phyloP scores from a whole-genome alignment of 352 stramenopile genomes.

The Hyaloperonospora arabidopsidis region DNA sequence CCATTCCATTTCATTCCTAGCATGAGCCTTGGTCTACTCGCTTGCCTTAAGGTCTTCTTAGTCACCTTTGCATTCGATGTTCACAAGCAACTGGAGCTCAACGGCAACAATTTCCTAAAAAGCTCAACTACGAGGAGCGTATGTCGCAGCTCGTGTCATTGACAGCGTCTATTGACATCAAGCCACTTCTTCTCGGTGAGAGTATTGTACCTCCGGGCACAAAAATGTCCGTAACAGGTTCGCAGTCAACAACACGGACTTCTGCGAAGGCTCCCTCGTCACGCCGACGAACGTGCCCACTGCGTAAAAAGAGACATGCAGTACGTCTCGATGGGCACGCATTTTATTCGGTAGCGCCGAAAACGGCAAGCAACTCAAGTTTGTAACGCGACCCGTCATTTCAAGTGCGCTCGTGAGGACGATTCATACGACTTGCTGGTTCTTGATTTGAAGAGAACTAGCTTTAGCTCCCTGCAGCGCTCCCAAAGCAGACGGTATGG shows the following conservation, averaged over 20 bases:
- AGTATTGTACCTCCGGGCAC: constrained; percentile 32
- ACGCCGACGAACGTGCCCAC: too few relatives aligned
- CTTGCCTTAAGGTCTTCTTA: constrained; percentile 14
- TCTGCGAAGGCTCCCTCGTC: too few relatives aligned
- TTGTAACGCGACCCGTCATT: constrained; percentile 37
- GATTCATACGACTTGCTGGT: constrained; percentile 54
- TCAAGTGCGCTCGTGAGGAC: constrained; percentile 30
- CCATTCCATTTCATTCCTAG: too few relatives aligned
- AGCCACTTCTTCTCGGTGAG: constrained; percentile 37
- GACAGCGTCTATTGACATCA: constrained; percentile 13
- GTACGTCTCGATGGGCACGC: too few relatives aligned
- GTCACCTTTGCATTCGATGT: constrained; percentile 15
- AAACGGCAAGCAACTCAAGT: too few relatives aligned
- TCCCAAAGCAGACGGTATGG: constrained; percentile 27
- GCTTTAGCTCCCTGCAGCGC: constrained; percentile 31
- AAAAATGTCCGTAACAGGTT: constrained; percentile 42
- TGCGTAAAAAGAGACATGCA: too few relatives aligned
- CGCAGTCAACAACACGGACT: constrained; percentile 12
- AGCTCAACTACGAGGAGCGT: constrained; percentile 26
- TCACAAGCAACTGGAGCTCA: constrained; percentile 11
- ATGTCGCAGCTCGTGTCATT: constrained; percentile 12
- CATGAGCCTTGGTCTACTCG: constrained; percentile 3
- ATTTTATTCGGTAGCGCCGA: too few relatives aligned
- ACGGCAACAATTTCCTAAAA: constrained; percentile 15
- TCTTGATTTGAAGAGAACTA: constrained; percentile 35